Evolutionary conservation across 2,329 filamentous ascomycete genomes (phyloP).

Genomic region (Tolypocladium cylindrosporum): DNA sequence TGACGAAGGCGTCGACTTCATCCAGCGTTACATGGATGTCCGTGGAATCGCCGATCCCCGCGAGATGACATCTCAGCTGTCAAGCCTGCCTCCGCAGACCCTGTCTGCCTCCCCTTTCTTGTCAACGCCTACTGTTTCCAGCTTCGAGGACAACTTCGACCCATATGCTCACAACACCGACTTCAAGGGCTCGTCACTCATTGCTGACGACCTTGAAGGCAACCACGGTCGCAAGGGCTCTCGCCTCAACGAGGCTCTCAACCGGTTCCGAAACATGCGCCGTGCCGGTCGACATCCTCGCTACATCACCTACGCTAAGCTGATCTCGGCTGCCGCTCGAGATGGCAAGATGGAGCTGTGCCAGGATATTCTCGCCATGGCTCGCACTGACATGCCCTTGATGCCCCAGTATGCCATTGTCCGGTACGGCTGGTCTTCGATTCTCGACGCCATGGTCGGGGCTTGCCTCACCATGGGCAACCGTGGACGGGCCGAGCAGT

Average conservation of each 20-base stretch:
- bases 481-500: constrained; percentile 71
- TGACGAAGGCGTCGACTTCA: constrained; percentile 72
- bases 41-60: constrained; percentile 47
- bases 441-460: constrained; percentile 92
- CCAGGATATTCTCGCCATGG: constrained; percentile 81
- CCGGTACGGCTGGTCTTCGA: constrained; percentile 91
- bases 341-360: constrained; percentile 73
- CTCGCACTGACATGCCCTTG: constrained; percentile 78
- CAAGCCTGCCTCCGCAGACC: constrained; percentile 33
- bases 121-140: constrained; percentile 45
- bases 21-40: constrained; percentile 47
- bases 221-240: constrained; percentile 61
- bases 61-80: constrained; percentile 36
- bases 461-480: constrained; percentile 78
- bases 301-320: constrained; percentile 94
- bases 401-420: constrained; percentile 77
- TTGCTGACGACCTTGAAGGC: constrained; percentile 82
- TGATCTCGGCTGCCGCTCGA: constrained; percentile 83
- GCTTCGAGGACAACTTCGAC: constrained; percentile 75
- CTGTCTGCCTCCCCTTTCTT: constrained; percentile 37
- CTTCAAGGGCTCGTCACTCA: constrained; percentile 84
- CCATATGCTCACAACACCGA: constrained; percentile 86
- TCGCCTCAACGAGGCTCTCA: constrained; percentile 69
- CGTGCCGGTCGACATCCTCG: constrained; percentile 83
- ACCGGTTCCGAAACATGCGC: constrained; percentile 85